Percentiles rank a stretch among this genome's conserved stretches.
Evolutionary conservation across 2,329 filamentous ascomycete genomes (phyloP).

Genomic region (Ceratocystis ficicola): DNA sequence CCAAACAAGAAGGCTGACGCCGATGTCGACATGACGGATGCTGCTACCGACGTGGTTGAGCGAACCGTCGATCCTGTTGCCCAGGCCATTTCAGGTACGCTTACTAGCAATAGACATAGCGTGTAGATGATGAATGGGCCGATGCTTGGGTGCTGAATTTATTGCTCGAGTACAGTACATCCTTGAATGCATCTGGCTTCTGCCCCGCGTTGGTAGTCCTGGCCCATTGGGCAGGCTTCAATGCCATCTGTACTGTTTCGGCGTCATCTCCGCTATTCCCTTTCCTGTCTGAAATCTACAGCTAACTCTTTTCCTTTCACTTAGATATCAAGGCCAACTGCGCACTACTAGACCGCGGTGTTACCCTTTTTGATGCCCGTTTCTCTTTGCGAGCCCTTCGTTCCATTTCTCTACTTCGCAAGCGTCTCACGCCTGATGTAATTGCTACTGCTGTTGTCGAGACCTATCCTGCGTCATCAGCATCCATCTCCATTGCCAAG

Average conservation of each 20-base stretch:
- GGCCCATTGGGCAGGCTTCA: neutral
- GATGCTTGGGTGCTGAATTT: too few species aligned
- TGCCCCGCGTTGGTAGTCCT: neutral
- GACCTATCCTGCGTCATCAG: slow-evolving; percentile 53
- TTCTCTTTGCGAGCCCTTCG: slow-evolving; percentile 89
- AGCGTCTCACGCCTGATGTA: slow-evolving; percentile 72
- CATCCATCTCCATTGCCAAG: slow-evolving; percentile 54
- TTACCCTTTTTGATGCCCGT: slow-evolving; percentile 83
- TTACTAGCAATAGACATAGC: too few species aligned
- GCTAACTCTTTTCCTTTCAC: slow-evolving; percentile 24
- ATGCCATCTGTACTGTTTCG: neutral
- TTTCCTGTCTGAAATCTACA: neutral
- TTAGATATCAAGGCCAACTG: slow-evolving; percentile 94
- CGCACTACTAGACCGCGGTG: slow-evolving; percentile 77
- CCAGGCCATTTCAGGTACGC: slow-evolving; percentile 49
- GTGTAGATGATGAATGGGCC: too few species aligned
- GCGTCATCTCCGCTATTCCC: neutral
- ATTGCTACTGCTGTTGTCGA: slow-evolving; percentile 70
- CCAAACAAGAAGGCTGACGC: slow-evolving; percentile 52
- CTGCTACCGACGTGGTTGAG: slow-evolving; percentile 33
- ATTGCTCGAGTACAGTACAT: too few species aligned
- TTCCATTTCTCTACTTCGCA: slow-evolving; percentile 90
- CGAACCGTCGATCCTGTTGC: slow-evolving; percentile 48
- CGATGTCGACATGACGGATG: slow-evolving; percentile 59
- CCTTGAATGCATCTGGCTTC: neutral